phyloP scores from a whole-genome alignment of 192 early-diverging fungal genomes.

The Linnemannia elongata region DNA sequence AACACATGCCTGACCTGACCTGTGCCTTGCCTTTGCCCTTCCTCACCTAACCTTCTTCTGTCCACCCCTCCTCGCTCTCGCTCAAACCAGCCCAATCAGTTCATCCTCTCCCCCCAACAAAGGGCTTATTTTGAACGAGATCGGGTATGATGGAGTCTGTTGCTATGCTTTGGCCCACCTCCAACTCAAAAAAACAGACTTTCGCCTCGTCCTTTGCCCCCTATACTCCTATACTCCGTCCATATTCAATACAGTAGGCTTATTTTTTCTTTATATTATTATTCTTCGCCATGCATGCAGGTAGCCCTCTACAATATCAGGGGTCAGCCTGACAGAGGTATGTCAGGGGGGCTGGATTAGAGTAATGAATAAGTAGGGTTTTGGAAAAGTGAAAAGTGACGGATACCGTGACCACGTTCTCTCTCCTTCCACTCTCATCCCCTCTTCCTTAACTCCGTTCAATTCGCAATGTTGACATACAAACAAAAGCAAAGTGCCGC shows the following conservation, averaged over 20 bases:
- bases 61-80: too few species aligned
- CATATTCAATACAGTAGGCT: not conserved
- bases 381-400: not conserved
- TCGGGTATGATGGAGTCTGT: not conserved
- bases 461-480: too few species aligned
- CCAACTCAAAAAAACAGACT: not conserved
- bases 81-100: not conserved
- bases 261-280: not conserved
- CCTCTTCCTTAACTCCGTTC: too few species aligned
- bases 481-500: not conserved
- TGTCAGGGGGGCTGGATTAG: not conserved
- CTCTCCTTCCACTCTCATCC: too few species aligned
- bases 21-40: not conserved
- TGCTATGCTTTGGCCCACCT: not conserved
- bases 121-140: not conserved
- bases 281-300: not conserved
- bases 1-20: constrained; percentile 1
- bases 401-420: not conserved
- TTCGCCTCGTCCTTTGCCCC: not conserved
- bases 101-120: not conserved
- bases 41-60: too few species aligned
- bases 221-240: too few species aligned
- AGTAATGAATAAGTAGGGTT: not conserved
- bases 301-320: constrained; percentile 1
- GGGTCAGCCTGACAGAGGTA: not conserved